These are phyloP conservation scores for Metschnikowia hibisci DNA, from an alignment of 805 yeast genomes.

Conservation along the genomic window DNA sequence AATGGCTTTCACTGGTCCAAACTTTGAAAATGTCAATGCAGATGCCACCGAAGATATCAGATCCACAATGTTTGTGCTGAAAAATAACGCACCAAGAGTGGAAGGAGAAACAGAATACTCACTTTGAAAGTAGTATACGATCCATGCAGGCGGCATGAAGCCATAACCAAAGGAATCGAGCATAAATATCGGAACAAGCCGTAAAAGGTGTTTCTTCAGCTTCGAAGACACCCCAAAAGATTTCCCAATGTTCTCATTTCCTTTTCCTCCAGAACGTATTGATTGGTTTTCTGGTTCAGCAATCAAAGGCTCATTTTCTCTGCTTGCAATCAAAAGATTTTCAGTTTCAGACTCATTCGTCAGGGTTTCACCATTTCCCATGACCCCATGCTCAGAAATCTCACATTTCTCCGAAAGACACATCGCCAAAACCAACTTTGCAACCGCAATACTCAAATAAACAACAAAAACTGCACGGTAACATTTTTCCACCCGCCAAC, in stretches of 20 bases:
- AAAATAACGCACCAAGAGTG: constrained; percentile 63
- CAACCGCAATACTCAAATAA: constrained; percentile 51
- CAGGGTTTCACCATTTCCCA: too few species aligned
- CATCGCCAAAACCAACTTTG: constrained; percentile 49
- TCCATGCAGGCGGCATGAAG: constrained; percentile 86
- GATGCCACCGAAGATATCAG: constrained; percentile 75
- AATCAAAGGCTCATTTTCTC: constrained; percentile 7
- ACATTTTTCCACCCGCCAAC: constrained; percentile 36
- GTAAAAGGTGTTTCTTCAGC: constrained; percentile 42
- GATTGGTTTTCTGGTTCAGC: constrained; percentile 3
- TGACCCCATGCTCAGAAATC: constrained; percentile 21
- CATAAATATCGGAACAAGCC: constrained; percentile 62
- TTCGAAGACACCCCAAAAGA: constrained; percentile 31
- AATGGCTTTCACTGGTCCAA: constrained; percentile 81
- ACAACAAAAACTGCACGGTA: constrained; percentile 56
- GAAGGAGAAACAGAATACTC: constrained; percentile 52
- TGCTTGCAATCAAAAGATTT: constrained; percentile 5
- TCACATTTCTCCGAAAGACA: constrained; percentile 55
- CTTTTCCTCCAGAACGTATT: background rate
- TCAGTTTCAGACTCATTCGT: background rate
- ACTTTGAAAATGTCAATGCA: constrained; percentile 55
- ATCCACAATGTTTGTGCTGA: constrained; percentile 56
- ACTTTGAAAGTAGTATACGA: constrained; percentile 71
- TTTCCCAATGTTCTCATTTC: background rate
- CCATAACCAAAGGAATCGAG: constrained; percentile 86